Base-by-base conservation (phyloP, 2,329 filamentous ascomycete genomes). In the Fusarium torreyae region DNA sequence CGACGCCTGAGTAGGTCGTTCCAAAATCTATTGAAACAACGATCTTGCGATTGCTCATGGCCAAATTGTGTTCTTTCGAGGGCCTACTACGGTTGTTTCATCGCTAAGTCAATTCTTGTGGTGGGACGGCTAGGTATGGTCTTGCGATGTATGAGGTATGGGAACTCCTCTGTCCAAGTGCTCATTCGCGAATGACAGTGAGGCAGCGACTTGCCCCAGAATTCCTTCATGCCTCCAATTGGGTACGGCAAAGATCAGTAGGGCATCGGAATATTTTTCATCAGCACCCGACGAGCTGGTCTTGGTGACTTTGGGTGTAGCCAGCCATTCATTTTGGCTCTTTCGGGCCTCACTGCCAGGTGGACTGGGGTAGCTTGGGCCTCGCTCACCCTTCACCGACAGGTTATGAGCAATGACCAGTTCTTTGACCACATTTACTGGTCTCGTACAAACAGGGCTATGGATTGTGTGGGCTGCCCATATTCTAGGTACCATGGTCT, bases 11-110 rank as follows among this genome's bases (percentile, higher is more conserved):
- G 72, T 84, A 88, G 6, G 86, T 88, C 14, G 86, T 88, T 26
- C 86, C 86, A 69, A 88, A 87, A 71, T 88, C 86, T 61, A 88
- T 84, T 20, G 83, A 85, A 65, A 87, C 80, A 52, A 87, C 80
- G 63, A 87, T 82, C 72, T 80, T 83, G 69, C 80, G 71, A 40
- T 74, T 72, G 57, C 66, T 63, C 78, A 80, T 80, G 61, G 43
- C 74, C 50, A 57, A 58, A 66, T 56, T 63, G 58, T 54, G 57
- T 58, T 52, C 33, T 40, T 56, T 65, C 43, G 53, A 54, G 51
- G 39, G 38, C 55, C 60, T 66, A 50, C 45, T 71, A 64, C 61
- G 60, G 34, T 67, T 57, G 57, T 61, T 44, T 68, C 69, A 71
- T 71, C 44, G 48, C 62, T 59, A 63, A 71, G 63, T 72, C 58